Base-by-base conservation (phyloP, 2,329 filamentous ascomycete species). In the Clarireedia sp. region DNA sequence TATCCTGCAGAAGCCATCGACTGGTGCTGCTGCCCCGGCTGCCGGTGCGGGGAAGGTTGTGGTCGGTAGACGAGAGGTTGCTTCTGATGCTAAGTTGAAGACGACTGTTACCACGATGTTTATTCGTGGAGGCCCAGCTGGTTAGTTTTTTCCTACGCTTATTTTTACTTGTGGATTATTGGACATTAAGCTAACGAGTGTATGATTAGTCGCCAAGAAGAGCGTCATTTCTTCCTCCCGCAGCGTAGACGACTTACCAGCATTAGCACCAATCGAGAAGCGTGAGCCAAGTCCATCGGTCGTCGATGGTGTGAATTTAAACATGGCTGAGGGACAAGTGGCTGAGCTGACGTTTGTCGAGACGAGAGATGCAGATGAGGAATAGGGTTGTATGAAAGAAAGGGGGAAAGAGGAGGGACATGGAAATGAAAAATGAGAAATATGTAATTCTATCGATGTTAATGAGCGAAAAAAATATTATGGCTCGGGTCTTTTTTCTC, bases 101-200 rank as follows among this genome's bases (percentile, higher is more conserved):
- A 67, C 65, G 17, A 66, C 65, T n/a, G 62, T 67, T 50, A 67
- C 65, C 26, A 67, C 62, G 17, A 65, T 67, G 65, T 65, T 62
- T 46, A 58, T 67, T 53, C 62, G 65, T 41, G 65, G 64, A 41
- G 64, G 63, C 36, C 52, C 59, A 24, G 51, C 57, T 54, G 58
- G 62, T 64, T 57, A 55, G 56, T 56, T 51, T 43, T 48, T 7
- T 4, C 17, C n/a, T 50, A 12, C 21, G 38, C 24, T 21, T 19
- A 24, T 19, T 16, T 5, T 10, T 45, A 19, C 5, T 21, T 45
- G 8, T 23, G 24, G 17, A 2, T n/a, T 38, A 4, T 40, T 24
- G 16, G 16, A 48, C 7, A 3, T 10, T 24, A 19, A 38, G 12
- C 51, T 53, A 53, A 53, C 14, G 7, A 26, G 24, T 23, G 17